Evolutionary conservation across 805 yeast species (phyloP), one percentile per base, ranked within the genome.

Genomic region (Metschnikowia gelsemii): DNA sequence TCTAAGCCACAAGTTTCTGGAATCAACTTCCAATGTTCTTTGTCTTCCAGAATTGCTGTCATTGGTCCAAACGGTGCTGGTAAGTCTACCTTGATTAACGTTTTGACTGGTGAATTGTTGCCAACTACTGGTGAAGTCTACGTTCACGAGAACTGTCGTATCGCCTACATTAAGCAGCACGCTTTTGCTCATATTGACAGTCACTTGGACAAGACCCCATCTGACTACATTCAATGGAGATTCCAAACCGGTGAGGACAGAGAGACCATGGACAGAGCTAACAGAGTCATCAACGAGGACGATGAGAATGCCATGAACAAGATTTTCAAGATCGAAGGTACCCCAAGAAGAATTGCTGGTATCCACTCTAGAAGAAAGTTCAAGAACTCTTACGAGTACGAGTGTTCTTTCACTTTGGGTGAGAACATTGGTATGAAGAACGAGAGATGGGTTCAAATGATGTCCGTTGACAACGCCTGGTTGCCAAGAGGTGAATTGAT

Each of bases 241-340:
- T 93, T 91, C 97, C 99, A 93, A 81, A 93, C 99, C 70, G 99
- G 99, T 90, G 99, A 93, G 81, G 99, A 93, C 77, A 89, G 99
- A 80, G 99, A 93, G 82, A 93, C 99, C 76, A 93, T 93, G 99
- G 99, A 93, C 82, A 87, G 98, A 80, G 99, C 98, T 71, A 88
- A 95, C 74, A 88, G 99, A 82, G 91, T 84, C 73, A 89, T 93
- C 72, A 89, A 86, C 69, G 99, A 93, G 79, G 76, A 79, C 62
- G 99, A 93, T 77, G 97, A 90, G 80, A 80, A 84, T 74, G 87
- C 95, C 69, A 93, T 93, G 99, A 89, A 93, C 90, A 93, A 91
- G 82, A 85, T 93, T 77, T 93, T 89, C 90, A 89, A 87, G 85
- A 82, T 93, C 68, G 99, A 93, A 75, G 96, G 97, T 76, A 82